These are phyloP conservation scores for Scheffersomyces titani DNA, from an alignment of 1,139 yeast species.

Conservation along the genomic window DNA sequence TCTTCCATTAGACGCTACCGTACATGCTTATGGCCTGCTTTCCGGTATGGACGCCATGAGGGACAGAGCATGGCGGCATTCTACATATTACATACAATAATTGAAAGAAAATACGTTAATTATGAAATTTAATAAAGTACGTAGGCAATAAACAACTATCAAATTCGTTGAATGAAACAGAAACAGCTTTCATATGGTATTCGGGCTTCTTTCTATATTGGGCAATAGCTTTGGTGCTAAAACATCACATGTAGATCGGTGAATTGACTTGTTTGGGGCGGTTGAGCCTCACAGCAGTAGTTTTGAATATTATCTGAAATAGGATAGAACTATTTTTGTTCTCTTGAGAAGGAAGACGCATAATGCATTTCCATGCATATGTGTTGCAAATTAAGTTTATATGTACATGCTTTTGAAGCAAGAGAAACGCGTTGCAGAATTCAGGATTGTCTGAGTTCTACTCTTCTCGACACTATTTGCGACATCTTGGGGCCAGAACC, in stretches of 20 bases:
- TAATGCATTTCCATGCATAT: background rate
- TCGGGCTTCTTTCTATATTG: background rate
- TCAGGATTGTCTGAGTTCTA: background rate
- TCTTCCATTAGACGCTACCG: background rate
- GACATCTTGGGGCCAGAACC: background rate
- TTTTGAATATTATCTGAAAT: background rate
- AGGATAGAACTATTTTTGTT: background rate
- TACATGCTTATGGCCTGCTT: background rate
- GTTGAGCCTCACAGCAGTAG: too few relatives aligned
- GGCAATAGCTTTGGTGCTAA: background rate
- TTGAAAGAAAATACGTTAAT: background rate
- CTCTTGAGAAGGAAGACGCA: background rate
- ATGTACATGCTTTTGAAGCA: background rate
- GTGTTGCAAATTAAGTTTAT: background rate
- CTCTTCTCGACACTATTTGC: background rate
- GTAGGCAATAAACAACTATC: background rate
- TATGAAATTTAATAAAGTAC: background rate
- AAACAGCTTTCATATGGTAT: background rate
- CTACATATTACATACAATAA: background rate
- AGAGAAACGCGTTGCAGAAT: background rate
- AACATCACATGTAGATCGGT: background rate
- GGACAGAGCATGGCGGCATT: background rate
- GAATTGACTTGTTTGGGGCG: background rate
- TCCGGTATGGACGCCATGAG: background rate
- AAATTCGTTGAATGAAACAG: background rate